Evolutionary conservation across 345 rosid genomes (phyloP), one percentile per base, ranked within the genome.

Genomic region (Lepidium africanum): DNA sequence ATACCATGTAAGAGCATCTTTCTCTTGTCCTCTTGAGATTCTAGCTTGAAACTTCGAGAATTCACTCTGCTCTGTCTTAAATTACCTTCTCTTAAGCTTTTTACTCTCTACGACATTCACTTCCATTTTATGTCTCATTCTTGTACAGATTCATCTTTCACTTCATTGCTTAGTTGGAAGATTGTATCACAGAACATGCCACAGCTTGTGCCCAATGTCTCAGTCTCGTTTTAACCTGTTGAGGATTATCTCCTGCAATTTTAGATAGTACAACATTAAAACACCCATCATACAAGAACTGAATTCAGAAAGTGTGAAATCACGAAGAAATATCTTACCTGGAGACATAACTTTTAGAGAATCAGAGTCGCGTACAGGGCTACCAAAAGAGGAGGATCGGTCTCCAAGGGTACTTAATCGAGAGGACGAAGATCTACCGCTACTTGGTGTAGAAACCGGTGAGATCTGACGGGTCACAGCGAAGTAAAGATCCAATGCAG

Each of bases 401-500:
- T 76, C 78, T 5, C 86, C 88, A 1, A 83, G 66, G 0, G 75
- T 38, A 52, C 70, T 38, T 37, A 36, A 50, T 5, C 69, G 23
- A 5, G 91, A 82, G 9, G 82, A 70, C 0, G 81, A 78, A 41
- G 87, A 70, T 60, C 91, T 77, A 5, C 72, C 76, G 47, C 91
- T 79, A 1, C 75, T 76, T 5, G 97, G 99, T 0, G 95, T 81
- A 0, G 97, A 89, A 50, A 76, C 63, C 0, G 97, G 97, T 0
- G 93, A 87, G 38, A 89, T 74, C 55, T 85, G 96, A 36, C 99
- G 81, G 74, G 80, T 91, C 4, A 94, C 95, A 5, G 99, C 96
- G 10, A 91, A 94, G 71, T 91, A 91, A 57, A 91, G 82, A 62
- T 89, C 97, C 59, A 94, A 76, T 3, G 97, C 97, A 16, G 99